A percentile compares a stretch with the other conserved stretches of the same genome.
Evolutionary conservation across 2,329 filamentous ascomycete species (phyloP).

Genomic region (Aspergillus sclerotialis): DNA sequence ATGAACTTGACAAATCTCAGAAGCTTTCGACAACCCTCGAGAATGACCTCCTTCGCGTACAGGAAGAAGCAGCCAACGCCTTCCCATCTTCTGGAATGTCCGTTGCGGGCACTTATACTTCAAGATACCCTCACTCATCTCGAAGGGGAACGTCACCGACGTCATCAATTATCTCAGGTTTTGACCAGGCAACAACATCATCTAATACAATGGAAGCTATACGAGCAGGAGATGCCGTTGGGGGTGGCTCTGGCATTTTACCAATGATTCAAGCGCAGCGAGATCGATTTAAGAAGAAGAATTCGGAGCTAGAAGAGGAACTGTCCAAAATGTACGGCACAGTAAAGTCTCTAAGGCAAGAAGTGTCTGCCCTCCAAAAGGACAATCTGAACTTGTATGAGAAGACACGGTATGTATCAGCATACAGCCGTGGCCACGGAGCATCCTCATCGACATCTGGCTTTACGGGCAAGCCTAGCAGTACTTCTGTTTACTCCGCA

Average conservation of each 20-base stretch:
- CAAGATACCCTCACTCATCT: conserved; percentile 66
- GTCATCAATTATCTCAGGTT: conserved; percentile 97
- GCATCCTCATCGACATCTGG: conserved; percentile 57
- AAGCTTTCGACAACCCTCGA: conserved; percentile 84
- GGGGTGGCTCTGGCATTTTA: conserved; percentile 77
- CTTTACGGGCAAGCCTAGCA: conserved; percentile 62
- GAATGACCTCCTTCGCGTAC: conserved; percentile 80
- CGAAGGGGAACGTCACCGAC: conserved; percentile 75
- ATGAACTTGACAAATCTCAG: conserved; percentile 77
- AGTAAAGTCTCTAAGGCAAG: conserved; percentile 79
- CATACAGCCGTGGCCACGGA: conserved; percentile 69
- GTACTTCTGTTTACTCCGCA: conserved; percentile 58
- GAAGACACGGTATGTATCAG: conserved; percentile 93
- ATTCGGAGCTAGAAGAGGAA: conserved; percentile 81
- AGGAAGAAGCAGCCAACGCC: conserved; percentile 73
- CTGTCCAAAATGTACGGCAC: conserved; percentile 75
- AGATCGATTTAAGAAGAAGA: conserved; percentile 96
- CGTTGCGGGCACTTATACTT: conserved; percentile 84
- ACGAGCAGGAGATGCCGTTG: conserved; percentile 60
- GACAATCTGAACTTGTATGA: conserved; percentile 96
- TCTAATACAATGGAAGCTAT: conserved; percentile 51
- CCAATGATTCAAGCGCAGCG: conserved; percentile 98
- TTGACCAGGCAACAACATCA: conserved; percentile 59
- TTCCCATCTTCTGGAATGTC: conserved; percentile 83
- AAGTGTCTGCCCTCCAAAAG: conserved; percentile 85